phyloP scores from a whole-genome alignment of 345 rosid genomes.

The Aquilaria sinensis region DNA sequence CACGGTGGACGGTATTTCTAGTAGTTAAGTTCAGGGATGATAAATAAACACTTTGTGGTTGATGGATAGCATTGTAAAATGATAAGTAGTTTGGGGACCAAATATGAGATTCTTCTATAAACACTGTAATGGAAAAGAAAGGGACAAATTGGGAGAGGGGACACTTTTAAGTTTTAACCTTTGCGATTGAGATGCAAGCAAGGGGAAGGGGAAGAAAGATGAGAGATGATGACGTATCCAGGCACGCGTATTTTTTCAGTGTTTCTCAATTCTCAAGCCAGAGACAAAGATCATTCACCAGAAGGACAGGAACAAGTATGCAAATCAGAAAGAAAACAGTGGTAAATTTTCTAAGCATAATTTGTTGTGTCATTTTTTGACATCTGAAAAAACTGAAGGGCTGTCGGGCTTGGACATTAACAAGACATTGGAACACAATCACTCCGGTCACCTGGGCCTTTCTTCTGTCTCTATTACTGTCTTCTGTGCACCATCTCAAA shows the following conservation, averaged over 20 bases:
- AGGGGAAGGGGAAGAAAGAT: constrained; percentile 5
- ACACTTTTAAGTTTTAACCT: too few relatives aligned
- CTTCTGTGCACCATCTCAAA: too few relatives aligned
- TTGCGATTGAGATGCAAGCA: not conserved
- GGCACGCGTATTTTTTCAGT: constrained; percentile 48
- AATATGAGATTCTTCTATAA: too few relatives aligned
- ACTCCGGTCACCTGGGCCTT: constrained; percentile 10
- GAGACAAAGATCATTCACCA: constrained; percentile 20
- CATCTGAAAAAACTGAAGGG: constrained; percentile 6
- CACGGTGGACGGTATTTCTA: too few relatives aligned
- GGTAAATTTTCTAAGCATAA: not conserved
- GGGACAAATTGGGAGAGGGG: not conserved
- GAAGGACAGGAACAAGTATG: constrained; percentile 9
- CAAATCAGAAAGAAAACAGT: constrained; percentile 16
- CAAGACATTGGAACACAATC: constrained; percentile 21
- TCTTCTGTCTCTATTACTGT: not conserved
- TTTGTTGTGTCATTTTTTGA: not conserved
- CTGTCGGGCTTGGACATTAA: constrained; percentile 39
- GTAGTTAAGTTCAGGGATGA: too few relatives aligned
- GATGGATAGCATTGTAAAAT: too few relatives aligned
- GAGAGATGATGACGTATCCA: constrained; percentile 34
- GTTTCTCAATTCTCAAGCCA: not conserved
- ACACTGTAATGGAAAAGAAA: not conserved
- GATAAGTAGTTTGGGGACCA: too few relatives aligned
- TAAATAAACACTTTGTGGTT: too few relatives aligned